Evolutionary conservation across 352 stramenopile genomes (phyloP), one percentile per base, ranked within the genome.

Genomic region (Globisporangium solare): DNA sequence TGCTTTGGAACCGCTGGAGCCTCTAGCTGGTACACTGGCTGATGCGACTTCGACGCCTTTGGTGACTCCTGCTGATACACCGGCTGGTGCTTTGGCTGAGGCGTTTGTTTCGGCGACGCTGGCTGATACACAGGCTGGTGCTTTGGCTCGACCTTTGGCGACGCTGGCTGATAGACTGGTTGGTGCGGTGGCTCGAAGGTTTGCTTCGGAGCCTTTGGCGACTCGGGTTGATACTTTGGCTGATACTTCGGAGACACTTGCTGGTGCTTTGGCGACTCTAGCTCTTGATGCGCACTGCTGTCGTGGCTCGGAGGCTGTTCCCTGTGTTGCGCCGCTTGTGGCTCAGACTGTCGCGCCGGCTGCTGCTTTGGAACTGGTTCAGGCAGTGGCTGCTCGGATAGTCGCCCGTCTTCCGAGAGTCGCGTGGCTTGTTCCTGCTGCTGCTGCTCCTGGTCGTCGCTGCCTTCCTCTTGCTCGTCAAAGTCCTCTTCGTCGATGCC

Each of bases 381-480:
- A 35, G 27, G 7, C 27, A 35, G 27, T 35, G 27, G 27, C 27
- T 35, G 27, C 27, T 35, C 27, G 6, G 27, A 35, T 10, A 35
- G 27, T 35, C 27, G 27, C 27, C 27, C 27, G 7, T 3, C 5
- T 35, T 35, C 27, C 27, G 27, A 35, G 7, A 35, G 27, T 35
- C 27, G 27, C 27, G 27, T 35, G 5, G 27, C 27, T 6, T 35
- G 27, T 6, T 61, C 13, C 61, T 79, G 5, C 59, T 54, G 14
- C 67, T 67, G 20, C 32, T 45, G 32, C 66, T 54, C 15, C 71
- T 35, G 3, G 27, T 35, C 6, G 27, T 35, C 27, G 27, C 5
- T 35, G 27, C 10, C 39, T n/a, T 43, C 39, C 39, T 43, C 39
- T 43, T 43, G 1, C 13, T 43, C 39, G 39, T 43, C 39, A 43